Base-by-base conservation (phyloP, 768 basidiomycete species). In the Mycena crocata region DNA sequence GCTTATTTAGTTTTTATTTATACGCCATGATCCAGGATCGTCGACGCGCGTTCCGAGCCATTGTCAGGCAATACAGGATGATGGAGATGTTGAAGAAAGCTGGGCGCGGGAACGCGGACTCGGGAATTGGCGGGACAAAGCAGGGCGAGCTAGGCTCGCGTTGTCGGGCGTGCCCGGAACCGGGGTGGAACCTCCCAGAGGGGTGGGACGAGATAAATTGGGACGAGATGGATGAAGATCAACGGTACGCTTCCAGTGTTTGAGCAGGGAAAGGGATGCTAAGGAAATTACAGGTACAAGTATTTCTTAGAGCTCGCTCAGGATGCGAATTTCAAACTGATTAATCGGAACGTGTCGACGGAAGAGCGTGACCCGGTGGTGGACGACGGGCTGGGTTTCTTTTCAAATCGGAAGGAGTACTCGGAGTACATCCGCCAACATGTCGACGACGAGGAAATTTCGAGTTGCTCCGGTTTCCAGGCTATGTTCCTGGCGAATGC, bases 141-240 rank as follows among this genome's bases (percentile, higher is more conserved):
- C 57, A 35, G 52, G 66, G 61, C 12, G 59, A 51, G 55, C 50
- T 70, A 12, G 66, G 62, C 4, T 1, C 64, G 12, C 28, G 13
- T 1, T 70, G 69, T 28, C 42, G 56, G 2, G 66, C 69, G 0
- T 70, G 69, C 31, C 69, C 69, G 0, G 55, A 57, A 2, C 56
- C 66, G 0, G 61, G 21, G 21, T 14, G 30, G 0, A 70, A 70
- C 23, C 42, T 70, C 2, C 68, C 65, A 0, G 28, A 21, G 2
- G 58, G 45, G 6, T 70, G 65, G 65, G 35, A 55, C 17, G 6
- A 40, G 12, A 54, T 54, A 14, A 24, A 54, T 21, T 54, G 52
- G 52, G n/a, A 3, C 12, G 37, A 10, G 6, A 39, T 37, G 52
- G n/a, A 21, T 14, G 52, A 54, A 26, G 52, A 54, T 54, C 15